Base-by-base conservation (phyloP, 305 asterid species). In the Fraxinus ornus region DNA sequence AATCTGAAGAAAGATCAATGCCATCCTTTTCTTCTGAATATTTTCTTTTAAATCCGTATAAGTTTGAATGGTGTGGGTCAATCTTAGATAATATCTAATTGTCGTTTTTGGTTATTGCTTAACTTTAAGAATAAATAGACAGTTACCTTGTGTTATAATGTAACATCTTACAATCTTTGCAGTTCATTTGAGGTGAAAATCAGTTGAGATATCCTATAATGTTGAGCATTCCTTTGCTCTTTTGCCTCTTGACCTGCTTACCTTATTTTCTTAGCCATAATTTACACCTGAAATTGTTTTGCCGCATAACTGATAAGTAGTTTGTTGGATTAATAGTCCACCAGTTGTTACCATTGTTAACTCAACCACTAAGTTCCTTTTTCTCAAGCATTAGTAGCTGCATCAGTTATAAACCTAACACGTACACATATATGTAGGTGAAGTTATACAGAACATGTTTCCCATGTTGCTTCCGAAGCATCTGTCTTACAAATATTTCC, bases 21-120 rank as follows among this genome's bases (percentile, higher is more conserved):
- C 22, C 76, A 52, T 80, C 77, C 76, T 77, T 55, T 84, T 55
- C 26, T 28, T 79, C 64, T 66, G 44, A 41, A 37, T 80, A 55
- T 81, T 13, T 4, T 77, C 1, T 70, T 68, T 17, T 0, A 39
- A 66, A 24, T n/a, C 68, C 24, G 7, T 80, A 8, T 77, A 28
- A 60, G 81, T 47, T 37, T 81, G 76, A 66, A 41, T 79, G 60
- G 52, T 57, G 8, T 10, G 75, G 36, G 62, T 36, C 74, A 74
- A 62, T 66, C 28, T 19, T 57, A 57, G 68, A 57, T 57, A 55
- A 19, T 21, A 57, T 19, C 68, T 19, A 5, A 55, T 6, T n/a
- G 33, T 76, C 68, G 30, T 24, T 71, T 49, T 44, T 13, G 72
- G 85, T 64, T 79, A 30, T 82, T 76, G 62, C 47, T 36, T 30